Conservation (phyloP, 441 rosid species). For the Erysimum pusillum region DNA sequence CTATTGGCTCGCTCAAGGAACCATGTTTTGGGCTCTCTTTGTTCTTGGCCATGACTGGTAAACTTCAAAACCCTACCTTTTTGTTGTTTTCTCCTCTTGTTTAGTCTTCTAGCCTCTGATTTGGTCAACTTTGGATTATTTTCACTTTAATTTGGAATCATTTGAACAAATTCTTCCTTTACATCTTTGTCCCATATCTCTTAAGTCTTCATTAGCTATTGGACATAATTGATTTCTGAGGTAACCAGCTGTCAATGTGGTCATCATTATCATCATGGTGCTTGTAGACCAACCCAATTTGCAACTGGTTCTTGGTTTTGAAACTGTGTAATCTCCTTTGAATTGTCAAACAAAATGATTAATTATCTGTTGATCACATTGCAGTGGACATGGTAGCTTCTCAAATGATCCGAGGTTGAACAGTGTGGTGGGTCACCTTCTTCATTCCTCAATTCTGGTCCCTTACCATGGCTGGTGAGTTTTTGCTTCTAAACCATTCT, state of each 20-base stretch:
- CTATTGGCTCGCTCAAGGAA: constrained; percentile 93
- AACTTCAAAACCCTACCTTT: not conserved
- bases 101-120: constrained; percentile 23
- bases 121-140: constrained; percentile 43
- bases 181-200: constrained; percentile 1
- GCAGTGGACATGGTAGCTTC: constrained; percentile 97
- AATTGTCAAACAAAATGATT: not conserved
- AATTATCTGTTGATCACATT: not conserved
- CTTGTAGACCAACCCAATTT: constrained; percentile 23
- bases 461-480: constrained; percentile 98
- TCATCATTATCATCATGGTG: constrained; percentile 27
- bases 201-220: constrained; percentile 7
- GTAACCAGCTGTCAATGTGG: constrained; percentile 9
- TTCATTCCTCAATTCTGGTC: constrained; percentile 92
- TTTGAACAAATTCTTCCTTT: constrained; percentile 14
- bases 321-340: not conserved
- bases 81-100: constrained; percentile 21
- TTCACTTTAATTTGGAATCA: constrained; percentile 22
- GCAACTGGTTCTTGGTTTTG: constrained; percentile 24
- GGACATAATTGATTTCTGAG: constrained; percentile 15
- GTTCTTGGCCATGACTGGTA: constrained; percentile 99
- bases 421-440: constrained; percentile 83
- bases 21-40: constrained; percentile 98
- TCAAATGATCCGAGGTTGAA: constrained; percentile 79
- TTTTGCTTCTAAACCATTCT: constrained; percentile 28